phyloP scores from a whole-genome alignment of 345 rosid species.

The Balakata baccata region DNA sequence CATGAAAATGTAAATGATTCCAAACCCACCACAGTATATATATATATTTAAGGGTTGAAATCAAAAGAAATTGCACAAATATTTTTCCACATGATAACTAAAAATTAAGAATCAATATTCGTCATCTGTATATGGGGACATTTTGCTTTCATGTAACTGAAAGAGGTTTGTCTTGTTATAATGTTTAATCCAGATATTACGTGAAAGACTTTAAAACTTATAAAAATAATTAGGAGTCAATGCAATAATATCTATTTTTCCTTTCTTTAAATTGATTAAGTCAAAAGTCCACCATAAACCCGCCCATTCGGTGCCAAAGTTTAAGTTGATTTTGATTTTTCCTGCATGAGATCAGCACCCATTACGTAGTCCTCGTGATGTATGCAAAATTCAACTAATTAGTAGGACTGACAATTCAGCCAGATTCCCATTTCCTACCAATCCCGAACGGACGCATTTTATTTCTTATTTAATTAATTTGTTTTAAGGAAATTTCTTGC shows the following conservation, averaged over 20 bases:
- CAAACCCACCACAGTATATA: no score
- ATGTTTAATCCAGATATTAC: no score
- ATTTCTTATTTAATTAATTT: no score
- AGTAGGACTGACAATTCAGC: no score
- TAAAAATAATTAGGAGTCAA: not conserved
- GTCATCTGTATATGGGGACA: not conserved
- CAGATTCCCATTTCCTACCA: no score
- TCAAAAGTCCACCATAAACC: not conserved
- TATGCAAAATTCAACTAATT: not conserved
- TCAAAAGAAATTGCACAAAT: no score
- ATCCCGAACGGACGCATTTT: no score
- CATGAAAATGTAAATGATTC: no score
- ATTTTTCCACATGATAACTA: no score
- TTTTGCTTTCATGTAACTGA: not conserved
- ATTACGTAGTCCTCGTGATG: not conserved
- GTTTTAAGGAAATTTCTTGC: no score
- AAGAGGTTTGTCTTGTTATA: not conserved
- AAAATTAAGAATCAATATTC: no score
- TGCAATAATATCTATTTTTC: not conserved
- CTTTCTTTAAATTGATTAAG: not conserved
- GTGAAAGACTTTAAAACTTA: not conserved
- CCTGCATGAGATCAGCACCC: not conserved
- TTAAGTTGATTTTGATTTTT: not conserved
- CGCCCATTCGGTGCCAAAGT: not conserved
- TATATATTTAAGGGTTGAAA: no score